These are phyloP conservation scores for Backusella morwellensis DNA, from an alignment of 192 early-diverging fungal genomes.

Conservation along the genomic window DNA sequence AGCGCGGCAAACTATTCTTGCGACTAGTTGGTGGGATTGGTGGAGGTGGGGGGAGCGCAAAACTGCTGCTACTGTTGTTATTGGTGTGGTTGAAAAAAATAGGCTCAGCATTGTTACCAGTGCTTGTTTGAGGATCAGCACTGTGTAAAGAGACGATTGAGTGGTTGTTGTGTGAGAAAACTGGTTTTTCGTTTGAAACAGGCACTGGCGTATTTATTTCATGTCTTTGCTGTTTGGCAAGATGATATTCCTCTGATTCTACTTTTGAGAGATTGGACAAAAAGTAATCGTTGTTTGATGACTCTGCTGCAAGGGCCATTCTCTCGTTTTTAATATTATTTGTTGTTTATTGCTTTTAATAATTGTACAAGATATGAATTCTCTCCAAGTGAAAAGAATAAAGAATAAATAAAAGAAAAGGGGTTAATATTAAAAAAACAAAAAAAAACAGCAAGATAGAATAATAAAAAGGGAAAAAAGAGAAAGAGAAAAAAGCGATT, in stretches of 20 bases:
- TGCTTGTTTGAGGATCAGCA: not conserved
- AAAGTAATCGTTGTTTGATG: not conserved
- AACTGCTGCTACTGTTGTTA: not conserved
- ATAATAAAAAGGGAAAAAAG: not conserved
- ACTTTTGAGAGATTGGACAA: not conserved
- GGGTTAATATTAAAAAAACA: not conserved
- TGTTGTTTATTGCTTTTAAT: not conserved
- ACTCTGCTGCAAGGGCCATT: not conserved
- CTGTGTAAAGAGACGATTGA: not conserved
- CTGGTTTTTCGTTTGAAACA: slow-evolving; percentile 6
- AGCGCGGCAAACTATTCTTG: not conserved
- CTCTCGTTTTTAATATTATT: not conserved
- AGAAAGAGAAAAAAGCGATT: not conserved
- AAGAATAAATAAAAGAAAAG: not conserved
- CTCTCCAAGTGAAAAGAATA: not conserved
- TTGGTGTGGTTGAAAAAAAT: not conserved
- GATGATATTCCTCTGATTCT: not conserved
- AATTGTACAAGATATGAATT: not conserved
- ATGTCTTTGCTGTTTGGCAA: not conserved
- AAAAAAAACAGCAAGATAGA: not conserved
- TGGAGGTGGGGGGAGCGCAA: not conserved
- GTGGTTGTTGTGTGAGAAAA: not conserved
- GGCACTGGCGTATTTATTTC: not conserved
- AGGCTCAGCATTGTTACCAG: not conserved
- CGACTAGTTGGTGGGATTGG: not conserved